Evolutionary conservation across 176 grass and related monocot genomes (phyloP), one percentile per base, ranked within the genome.

Genomic region (Rhynchospora breviuscula): DNA sequence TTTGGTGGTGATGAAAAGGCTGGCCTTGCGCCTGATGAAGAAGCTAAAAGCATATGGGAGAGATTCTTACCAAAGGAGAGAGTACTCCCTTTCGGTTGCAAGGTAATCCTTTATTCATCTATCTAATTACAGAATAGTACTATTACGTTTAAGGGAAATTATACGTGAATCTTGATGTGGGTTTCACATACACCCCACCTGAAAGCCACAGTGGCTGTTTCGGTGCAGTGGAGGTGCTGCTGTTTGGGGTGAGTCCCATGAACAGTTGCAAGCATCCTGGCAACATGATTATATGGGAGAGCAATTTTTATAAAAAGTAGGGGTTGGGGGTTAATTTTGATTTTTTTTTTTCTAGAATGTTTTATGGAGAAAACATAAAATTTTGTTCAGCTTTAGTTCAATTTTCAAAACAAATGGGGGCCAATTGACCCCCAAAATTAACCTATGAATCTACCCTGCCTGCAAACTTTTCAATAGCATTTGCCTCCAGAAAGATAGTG

Each of bases 1-100:
- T 97, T 97, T 88, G 96, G 96, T 75, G 96, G 96, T 52, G 95
- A 98, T 67, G 90, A 93, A 63, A 91, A 94, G 75, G 73, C 83
- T 56, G 90, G 89, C 51, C 86, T 98, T 56, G 62, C 67, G 49
- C 58, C 92, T 57, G 90, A 98, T 77, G 63, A 13, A 14, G 92
- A 98, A 70, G 91, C 95, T 19, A 88, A 33, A 86, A 35, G 67
- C 67, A 90, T 94, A 47, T 98, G 95, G 95, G 84, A 91, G 52
- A 91, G 85, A 29, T 94, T 94, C 84, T 87, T 98, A 78, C 89
- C 88, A 0, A 46, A 86, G n/a, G 87, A 83, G 47, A 91, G 90
- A 64, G 90, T 98, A 45, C 58, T 98, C 6, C 95, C 95, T 84
- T 98, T 98, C 25, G 95, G 90, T 11, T 98, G 90, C 87, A 98